Conservation (phyloP, 768 basidiomycete genomes). For the Mrakia blollopis region DNA sequence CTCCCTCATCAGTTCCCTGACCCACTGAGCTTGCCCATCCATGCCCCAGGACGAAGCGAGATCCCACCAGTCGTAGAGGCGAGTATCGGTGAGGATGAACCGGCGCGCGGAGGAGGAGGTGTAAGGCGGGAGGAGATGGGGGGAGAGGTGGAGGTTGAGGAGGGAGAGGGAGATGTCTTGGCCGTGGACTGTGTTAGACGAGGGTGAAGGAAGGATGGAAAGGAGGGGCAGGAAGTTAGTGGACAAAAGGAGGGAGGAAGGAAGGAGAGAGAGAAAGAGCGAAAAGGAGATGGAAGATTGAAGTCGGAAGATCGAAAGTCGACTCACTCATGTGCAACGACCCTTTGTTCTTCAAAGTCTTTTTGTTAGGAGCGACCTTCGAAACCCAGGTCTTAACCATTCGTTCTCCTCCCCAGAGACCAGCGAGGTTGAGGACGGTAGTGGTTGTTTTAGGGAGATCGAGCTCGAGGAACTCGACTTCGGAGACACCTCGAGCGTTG, state of each 20-base stretch:
- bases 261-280: slow-evolving; percentile 53
- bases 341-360: slow-evolving; percentile 54
- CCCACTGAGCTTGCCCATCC: slow-evolving; percentile 47
- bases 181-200: slow-evolving; percentile 18
- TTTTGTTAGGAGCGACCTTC: slow-evolving; percentile 56
- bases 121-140: background rate
- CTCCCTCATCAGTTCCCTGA: slow-evolving; percentile 58
- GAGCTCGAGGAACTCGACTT: slow-evolving; percentile 55
- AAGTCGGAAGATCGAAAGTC: slow-evolving; percentile 52
- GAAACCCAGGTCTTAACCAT: slow-evolving; percentile 53
- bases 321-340: slow-evolving; percentile 52
- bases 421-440: slow-evolving; percentile 59
- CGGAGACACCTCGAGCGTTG: slow-evolving; percentile 53
- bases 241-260: background rate
- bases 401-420: slow-evolving; percentile 60
- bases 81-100: slow-evolving; percentile 34
- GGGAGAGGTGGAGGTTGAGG: background rate
- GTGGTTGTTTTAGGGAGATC: slow-evolving; percentile 46
- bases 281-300: slow-evolving; percentile 51
- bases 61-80: slow-evolving; percentile 54
- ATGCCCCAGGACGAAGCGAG: slow-evolving; percentile 16
- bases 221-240: background rate
- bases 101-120: slow-evolving; percentile 3
- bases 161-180: slow-evolving; percentile 13
- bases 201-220: background rate